phyloP scores from a whole-genome alignment of 208 protist species.

The Trypanosoma mega region DNA sequence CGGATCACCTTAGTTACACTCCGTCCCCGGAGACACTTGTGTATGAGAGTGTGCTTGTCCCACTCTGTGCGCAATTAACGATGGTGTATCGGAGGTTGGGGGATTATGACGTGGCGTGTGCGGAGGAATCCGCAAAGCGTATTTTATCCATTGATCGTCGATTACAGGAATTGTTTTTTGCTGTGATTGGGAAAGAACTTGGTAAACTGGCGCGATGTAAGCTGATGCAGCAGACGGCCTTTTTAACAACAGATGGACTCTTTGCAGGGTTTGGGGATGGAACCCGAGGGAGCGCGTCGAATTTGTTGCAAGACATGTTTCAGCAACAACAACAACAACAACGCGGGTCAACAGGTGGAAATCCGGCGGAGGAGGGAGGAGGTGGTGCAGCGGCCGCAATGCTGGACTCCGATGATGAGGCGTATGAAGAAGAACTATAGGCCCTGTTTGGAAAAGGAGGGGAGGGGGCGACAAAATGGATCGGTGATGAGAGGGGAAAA shows the following conservation, averaged over 20 bases:
- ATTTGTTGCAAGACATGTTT: conserved; percentile 5
- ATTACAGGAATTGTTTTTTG: conserved; percentile 49
- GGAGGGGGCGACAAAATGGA: no score
- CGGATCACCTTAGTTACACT: conserved; percentile 35
- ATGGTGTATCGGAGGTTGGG: conserved; percentile 63
- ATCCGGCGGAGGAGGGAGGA: not conserved
- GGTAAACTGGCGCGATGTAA: conserved; percentile 44
- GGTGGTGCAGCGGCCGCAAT: not conserved
- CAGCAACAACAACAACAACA: not conserved
- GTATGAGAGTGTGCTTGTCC: conserved; percentile 63
- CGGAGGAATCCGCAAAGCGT: conserved; percentile 38
- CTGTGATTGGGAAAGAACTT: conserved; percentile 47
- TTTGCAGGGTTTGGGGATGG: conserved; percentile 34
- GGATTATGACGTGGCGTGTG: conserved; percentile 55
- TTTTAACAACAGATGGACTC: conserved; percentile 51
- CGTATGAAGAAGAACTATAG: conserved; percentile 1
- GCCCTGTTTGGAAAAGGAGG: no score
- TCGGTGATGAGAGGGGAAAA: not conserved
- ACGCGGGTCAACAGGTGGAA: not conserved
- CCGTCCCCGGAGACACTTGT: conserved; percentile 23
- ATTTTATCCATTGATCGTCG: conserved; percentile 73
- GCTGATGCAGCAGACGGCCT: conserved; percentile 47
- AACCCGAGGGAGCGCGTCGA: not conserved
- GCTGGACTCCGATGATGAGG: conserved; percentile 8
- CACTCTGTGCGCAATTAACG: conserved; percentile 53